Percentiles rank a stretch among this genome's conserved stretches.
These are phyloP conservation scores for Triticum dicoccoides DNA, from an alignment of 176 grass and related monocot species.

Conservation along the genomic window DNA sequence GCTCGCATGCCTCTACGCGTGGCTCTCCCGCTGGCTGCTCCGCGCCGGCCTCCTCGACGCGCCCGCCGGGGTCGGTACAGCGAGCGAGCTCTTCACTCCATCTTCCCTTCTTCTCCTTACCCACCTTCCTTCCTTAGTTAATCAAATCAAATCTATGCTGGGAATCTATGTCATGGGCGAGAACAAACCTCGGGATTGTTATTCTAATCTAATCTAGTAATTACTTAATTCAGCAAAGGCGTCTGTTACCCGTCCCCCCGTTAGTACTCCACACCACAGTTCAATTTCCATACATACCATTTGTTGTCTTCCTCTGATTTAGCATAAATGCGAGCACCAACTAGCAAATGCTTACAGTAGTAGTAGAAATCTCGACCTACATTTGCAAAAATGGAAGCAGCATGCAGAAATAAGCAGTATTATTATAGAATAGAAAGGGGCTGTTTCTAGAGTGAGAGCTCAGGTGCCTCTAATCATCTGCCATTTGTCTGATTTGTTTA, in stretches of 20 bases:
- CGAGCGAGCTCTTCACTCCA: not conserved
- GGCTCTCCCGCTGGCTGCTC: conserved; percentile 46
- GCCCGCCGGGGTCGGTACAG: conserved; percentile 41
- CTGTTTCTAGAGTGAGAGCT: not conserved
- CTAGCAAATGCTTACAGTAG: not conserved
- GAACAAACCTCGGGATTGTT: conserved; percentile 2
- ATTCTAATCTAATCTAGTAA: not conserved
- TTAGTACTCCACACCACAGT: not conserved
- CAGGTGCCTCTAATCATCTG: not conserved
- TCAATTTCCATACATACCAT: not conserved
- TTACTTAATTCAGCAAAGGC: not conserved
- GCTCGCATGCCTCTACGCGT: conserved; percentile 66
- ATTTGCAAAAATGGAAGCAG: not conserved
- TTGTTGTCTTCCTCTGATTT: not conserved
- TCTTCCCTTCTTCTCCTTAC: not conserved
- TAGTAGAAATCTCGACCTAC: not conserved
- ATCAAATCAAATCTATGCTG: not conserved
- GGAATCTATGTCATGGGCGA: conserved; percentile 2
- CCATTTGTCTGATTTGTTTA: conserved; percentile 15
- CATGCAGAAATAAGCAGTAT: not conserved
- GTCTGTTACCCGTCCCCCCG: not conserved
- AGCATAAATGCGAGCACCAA: not conserved
- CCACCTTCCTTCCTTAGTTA: not conserved
- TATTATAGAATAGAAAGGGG: not conserved
- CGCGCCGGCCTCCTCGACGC: conserved; percentile 51